Evolutionary conservation across 768 basidiomycete species (phyloP).

Genomic region (Termitomyces sp.): DNA sequence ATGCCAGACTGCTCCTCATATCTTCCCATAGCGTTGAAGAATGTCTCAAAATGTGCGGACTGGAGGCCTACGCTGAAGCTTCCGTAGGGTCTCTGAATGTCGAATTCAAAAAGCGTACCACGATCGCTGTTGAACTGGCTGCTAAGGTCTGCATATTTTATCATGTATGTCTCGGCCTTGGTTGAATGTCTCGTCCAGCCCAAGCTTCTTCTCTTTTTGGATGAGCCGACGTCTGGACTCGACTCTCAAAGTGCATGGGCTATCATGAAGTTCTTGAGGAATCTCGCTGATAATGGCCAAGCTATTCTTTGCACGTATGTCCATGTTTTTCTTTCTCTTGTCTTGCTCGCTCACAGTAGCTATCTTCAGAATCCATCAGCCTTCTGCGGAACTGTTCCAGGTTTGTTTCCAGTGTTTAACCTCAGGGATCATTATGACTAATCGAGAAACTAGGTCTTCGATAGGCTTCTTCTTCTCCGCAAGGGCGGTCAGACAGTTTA

Average conservation of each 20-base stretch:
- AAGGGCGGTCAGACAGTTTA: conserved; percentile 78
- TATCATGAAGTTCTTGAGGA: conserved; percentile 70
- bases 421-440: background rate
- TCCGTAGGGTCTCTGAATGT: conserved; percentile 56
- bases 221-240: conserved; percentile 87
- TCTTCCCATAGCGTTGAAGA: conserved; percentile 33
- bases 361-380: conserved; percentile 39
- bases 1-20: background rate
- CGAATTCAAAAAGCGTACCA: conserved; percentile 54
- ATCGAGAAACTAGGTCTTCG: conserved; percentile 51
- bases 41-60: conserved; percentile 64
- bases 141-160: conserved; percentile 55
- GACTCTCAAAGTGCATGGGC: conserved; percentile 89
- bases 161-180: background rate
- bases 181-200: conserved; percentile 43
- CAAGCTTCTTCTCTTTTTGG: conserved; percentile 77
- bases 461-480: conserved; percentile 71
- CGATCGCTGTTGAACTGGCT: conserved; percentile 66
- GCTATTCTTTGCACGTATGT: conserved; percentile 87
- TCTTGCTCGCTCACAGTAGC: background rate
- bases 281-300: conserved; percentile 78
- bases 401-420: conserved; percentile 17
- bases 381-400: conserved; percentile 83
- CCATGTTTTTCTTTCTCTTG: background rate
- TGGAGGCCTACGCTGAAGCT: conserved; percentile 60